Conservation (phyloP, 768 basidiomycete species). For the Exidia glandulosa region DNA sequence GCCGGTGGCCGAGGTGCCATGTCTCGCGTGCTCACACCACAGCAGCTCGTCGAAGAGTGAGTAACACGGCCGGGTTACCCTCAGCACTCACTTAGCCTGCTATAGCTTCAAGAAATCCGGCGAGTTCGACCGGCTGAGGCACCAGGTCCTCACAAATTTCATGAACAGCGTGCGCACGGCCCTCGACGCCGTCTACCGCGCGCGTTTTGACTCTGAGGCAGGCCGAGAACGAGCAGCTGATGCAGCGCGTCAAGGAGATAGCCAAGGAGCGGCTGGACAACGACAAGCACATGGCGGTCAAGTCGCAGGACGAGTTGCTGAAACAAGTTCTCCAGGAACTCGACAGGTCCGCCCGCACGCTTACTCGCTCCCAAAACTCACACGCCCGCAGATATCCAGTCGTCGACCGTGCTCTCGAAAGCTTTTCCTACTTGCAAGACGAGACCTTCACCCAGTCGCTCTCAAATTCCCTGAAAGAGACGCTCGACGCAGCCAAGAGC, state of each 20-base stretch:
- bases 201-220: slow-evolving; percentile 14
- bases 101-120: slow-evolving; percentile 71
- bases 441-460: background rate
- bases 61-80: slow-evolving; percentile 7
- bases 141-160: slow-evolving; percentile 52
- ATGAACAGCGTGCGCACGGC: slow-evolving; percentile 42
- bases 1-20: background rate
- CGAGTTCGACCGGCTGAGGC: slow-evolving; percentile 62
- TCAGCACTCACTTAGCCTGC: slow-evolving; percentile 2
- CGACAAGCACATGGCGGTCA: slow-evolving; percentile 42
- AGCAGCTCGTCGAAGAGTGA: slow-evolving; percentile 56
- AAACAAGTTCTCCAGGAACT: slow-evolving; percentile 62
- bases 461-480: background rate
- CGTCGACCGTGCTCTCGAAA: slow-evolving; percentile 45
- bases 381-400: slow-evolving; percentile 45
- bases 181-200: background rate
- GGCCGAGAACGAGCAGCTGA: slow-evolving; percentile 43
- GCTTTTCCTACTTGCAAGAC: slow-evolving; percentile 5
- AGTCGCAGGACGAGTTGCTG: slow-evolving; percentile 41
- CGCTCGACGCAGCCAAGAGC: background rate
- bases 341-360: no score
- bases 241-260: slow-evolving; percentile 49
- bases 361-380: slow-evolving; percentile 3
- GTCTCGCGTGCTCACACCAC: slow-evolving; percentile 36
- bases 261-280: slow-evolving; percentile 42